Evolutionary conservation across 352 stramenopile genomes (phyloP), one percentile per base, ranked within the genome.

Genomic region (Phytophthora pini): DNA sequence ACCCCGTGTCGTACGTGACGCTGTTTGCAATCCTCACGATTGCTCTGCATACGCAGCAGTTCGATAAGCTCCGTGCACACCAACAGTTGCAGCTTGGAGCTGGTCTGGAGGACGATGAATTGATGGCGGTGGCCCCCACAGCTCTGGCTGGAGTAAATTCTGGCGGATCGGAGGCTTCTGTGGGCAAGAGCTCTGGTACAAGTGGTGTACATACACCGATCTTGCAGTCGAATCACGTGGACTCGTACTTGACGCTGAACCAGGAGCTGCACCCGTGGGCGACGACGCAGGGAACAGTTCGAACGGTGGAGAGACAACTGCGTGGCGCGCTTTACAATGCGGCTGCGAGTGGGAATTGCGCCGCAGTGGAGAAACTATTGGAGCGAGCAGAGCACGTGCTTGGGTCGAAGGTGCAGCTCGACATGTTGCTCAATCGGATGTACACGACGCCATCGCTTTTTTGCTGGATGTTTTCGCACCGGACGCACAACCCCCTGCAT

Each of bases 401-500:
- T 4, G 80, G 78, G 15, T 90, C 83, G 13, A 88, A 85, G 44
- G 61, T 84, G 45, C 78, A 88, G 55, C 69, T 89, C 26, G 76
- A 90, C 61, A 61, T 90, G 56, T 61, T 89, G 46, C 60, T 92
- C 17, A 76, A 80, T 48, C 72, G 78, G 32, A 93, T 93, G 83
- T 95, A 95, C 74, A 74, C 65, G 15, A 92, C 84, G 7, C 81
- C 87, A 8, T 70, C 70, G 26, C 62, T 90, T 8, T 61, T 85
- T 22, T 65, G 82, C 22, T 88, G 80, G 70, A 75, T 82, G 29
- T 92, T 95, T 34, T 87, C 82, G n/a, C 82, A 74, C 61, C 80
- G 75, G 13, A 87, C 81, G 12, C 70, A 76, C 44, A 95, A 95
- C 34, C 87, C 87, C 6, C 69, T 95, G 41, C 85, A 93, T 44